These are phyloP conservation scores for Pelargonium nanum DNA, from an alignment of 345 rosid species.

Conservation along the genomic window DNA sequence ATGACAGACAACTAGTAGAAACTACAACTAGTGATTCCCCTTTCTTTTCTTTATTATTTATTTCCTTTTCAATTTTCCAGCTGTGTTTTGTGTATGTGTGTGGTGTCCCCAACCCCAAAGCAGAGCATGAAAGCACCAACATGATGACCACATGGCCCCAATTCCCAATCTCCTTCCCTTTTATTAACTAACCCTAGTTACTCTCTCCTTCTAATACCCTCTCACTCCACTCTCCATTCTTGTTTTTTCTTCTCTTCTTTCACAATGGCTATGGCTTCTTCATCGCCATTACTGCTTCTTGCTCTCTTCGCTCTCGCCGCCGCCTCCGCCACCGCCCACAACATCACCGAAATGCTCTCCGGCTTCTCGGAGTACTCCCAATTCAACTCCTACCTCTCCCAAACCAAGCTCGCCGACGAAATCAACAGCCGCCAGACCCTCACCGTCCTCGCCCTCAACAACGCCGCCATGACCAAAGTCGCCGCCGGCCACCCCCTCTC, in stretches of 20 bases:
- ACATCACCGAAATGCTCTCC: constrained; percentile 67
- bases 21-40: no score
- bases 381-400: constrained; percentile 58
- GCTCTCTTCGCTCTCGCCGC: constrained; percentile 17
- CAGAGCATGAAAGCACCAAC: no score
- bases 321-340: constrained; percentile 35
- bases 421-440: constrained; percentile 80
- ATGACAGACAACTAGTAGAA: no score
- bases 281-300: background rate
- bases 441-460: constrained; percentile 65
- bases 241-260: background rate
- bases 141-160: background rate
- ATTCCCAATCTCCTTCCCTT: no score
- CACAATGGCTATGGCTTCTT: background rate
- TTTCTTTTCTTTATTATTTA: no score
- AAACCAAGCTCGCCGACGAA: constrained; percentile 76
- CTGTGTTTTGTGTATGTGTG: background rate
- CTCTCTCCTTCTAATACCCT: no score
- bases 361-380: constrained; percentile 58
- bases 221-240: background rate
- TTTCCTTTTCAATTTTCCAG: background rate
- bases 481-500: constrained; percentile 58
- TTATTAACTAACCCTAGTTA: no score
- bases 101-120: no score
- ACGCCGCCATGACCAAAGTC: constrained; percentile 67